Evolutionary conservation across 2,329 filamentous ascomycete genomes (phyloP).

Genomic region (Esteya vermicola): DNA sequence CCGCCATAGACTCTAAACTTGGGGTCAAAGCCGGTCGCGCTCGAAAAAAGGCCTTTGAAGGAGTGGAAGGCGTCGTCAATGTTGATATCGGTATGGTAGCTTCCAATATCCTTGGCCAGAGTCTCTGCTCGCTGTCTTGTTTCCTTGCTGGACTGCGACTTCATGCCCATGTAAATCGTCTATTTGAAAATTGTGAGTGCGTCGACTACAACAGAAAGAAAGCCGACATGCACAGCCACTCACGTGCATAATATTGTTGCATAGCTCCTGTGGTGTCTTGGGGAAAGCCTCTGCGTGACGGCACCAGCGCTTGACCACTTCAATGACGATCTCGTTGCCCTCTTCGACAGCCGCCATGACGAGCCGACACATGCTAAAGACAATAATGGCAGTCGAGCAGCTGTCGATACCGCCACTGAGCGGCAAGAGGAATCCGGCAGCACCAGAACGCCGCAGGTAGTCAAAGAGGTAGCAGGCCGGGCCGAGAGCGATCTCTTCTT

Average conservation of each 20-base stretch:
- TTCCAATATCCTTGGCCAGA: slow-evolving; percentile 47
- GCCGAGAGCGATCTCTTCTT: slow-evolving; percentile 52
- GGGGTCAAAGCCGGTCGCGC: slow-evolving; percentile 41
- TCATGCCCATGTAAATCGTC: slow-evolving; percentile 58
- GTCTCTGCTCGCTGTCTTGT: slow-evolving; percentile 52
- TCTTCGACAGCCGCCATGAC: slow-evolving; percentile 36
- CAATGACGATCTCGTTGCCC: slow-evolving; percentile 23
- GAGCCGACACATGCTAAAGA: slow-evolving; percentile 38
- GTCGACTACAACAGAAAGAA: not conserved
- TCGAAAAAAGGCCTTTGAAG: slow-evolving; percentile 42
- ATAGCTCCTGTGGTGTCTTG: slow-evolving; percentile 42
- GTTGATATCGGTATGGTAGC: slow-evolving; percentile 58
- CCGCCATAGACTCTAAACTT: slow-evolving; percentile 50
- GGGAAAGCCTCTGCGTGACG: slow-evolving; percentile 24
- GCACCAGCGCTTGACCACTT: slow-evolving; percentile 22
- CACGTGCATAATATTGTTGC: slow-evolving; percentile 22
- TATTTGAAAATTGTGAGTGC: slow-evolving; percentile 14
- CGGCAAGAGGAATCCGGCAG: slow-evolving; percentile 39
- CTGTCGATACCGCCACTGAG: slow-evolving; percentile 46
- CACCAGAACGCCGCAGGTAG: slow-evolving; percentile 34
- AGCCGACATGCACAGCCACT: not conserved
- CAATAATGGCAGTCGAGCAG: slow-evolving; percentile 29
- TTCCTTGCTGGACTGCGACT: slow-evolving; percentile 49
- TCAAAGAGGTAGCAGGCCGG: slow-evolving; percentile 51
- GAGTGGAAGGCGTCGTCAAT: slow-evolving; percentile 55